These are phyloP conservation scores for Fusarium illudens DNA, from an alignment of 2,329 filamentous ascomycete genomes.

Conservation along the genomic window DNA sequence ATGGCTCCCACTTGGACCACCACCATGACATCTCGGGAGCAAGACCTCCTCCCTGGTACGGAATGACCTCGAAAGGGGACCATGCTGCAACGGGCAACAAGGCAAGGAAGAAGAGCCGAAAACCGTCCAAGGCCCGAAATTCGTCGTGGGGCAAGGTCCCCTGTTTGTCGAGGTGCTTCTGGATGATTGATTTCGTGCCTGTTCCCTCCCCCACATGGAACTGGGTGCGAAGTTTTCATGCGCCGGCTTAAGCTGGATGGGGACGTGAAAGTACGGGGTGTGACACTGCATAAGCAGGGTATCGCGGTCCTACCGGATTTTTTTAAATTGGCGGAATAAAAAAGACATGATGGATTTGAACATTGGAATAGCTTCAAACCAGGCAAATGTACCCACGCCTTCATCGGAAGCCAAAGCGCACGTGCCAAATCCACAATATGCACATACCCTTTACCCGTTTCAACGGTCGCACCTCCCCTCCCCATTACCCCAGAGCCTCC, in stretches of 20 bases:
- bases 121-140: conserved; percentile 37
- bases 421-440: conserved; percentile 11
- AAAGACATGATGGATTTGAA: background rate
- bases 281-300: background rate
- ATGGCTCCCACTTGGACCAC: conserved; percentile 7
- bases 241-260: conserved; percentile 4
- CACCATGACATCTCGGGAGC: conserved; percentile 9
- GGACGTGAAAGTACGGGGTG: background rate
- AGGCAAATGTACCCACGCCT: background rate
- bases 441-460: conserved; percentile 15
- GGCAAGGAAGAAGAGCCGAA: conserved; percentile 35
- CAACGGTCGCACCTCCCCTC: conserved; percentile 11
- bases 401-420: conserved; percentile 7
- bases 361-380: background rate
- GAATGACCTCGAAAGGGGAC: conserved; percentile 27
- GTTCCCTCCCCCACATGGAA: background rate
- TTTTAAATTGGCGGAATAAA: background rate
- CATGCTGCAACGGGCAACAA: conserved; percentile 20
- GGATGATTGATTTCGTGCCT: conserved; percentile 8
- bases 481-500: conserved; percentile 33
- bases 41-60: conserved; percentile 32
- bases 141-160: conserved; percentile 23
- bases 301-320: background rate
- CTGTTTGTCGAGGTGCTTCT: background rate
- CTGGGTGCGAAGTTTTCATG: background rate